Conservation (phyloP, 371 early-diverging fungal genomes). For the Parasitella parasitica region DNA sequence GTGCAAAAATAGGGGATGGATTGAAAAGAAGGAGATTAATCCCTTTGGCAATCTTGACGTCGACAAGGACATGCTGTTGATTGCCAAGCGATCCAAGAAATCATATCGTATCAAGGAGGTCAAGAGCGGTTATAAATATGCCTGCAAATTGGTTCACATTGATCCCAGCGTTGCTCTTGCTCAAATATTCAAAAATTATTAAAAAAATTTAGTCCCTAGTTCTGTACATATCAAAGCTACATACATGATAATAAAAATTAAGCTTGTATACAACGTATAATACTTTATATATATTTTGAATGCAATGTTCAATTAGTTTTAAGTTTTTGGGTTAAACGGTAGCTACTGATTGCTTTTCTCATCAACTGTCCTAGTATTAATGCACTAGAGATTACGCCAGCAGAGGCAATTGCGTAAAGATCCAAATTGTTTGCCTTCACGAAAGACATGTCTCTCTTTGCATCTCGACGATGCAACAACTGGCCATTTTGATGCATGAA, state of each 20-base stretch:
- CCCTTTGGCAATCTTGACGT: conserved; percentile 30
- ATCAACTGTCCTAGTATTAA: not conserved
- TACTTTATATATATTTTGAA: too few species aligned
- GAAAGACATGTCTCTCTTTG: conserved; percentile 7
- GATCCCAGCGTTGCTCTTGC: conserved; percentile 13
- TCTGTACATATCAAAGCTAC: not conserved
- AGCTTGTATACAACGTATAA: too few species aligned
- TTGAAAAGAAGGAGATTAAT: conserved; percentile 22
- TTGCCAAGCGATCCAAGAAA: conserved; percentile 31
- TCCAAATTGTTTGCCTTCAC: not conserved
- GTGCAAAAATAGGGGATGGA: conserved; percentile 59
- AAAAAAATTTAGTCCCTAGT: not conserved
- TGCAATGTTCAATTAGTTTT: not conserved
- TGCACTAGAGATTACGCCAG: not conserved
- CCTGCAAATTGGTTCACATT: conserved; percentile 26
- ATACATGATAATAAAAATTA: not conserved
- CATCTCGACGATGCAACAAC: conserved; percentile 22
- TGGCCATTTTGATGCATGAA: conserved; percentile 9
- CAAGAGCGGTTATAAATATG: conserved; percentile 30
- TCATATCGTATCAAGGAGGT: conserved; percentile 31
- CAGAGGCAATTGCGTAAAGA: not conserved
- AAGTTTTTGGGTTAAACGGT: not conserved
- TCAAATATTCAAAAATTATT: not conserved
- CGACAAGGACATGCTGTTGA: conserved; percentile 33
- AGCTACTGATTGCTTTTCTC: not conserved